Percentiles rank a stretch among this genome's conserved stretches.
Conservation (phyloP, 495 filamentous ascomycete genomes). For the Aspergillus saccharolyticus region DNA sequence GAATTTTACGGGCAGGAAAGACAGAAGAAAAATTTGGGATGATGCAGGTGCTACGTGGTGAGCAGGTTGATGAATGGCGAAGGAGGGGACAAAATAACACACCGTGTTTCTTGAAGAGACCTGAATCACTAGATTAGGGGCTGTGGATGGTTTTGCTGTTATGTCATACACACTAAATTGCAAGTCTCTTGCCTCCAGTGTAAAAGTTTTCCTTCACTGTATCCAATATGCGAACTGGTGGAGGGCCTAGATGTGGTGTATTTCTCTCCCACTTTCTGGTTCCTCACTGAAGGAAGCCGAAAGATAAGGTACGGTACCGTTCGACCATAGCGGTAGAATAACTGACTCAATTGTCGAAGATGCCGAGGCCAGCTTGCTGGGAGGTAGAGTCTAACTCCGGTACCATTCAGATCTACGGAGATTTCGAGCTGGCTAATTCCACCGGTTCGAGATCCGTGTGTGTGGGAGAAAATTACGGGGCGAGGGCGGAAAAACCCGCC, state of each 20-base stretch:
- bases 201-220: not conserved
- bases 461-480: not conserved
- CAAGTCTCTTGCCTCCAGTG: not conserved
- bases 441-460: not conserved
- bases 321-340: not conserved
- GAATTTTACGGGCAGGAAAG: not conserved
- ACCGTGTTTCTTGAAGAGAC: not conserved
- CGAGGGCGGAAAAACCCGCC: not conserved
- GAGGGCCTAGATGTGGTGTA: not conserved
- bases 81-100: not conserved
- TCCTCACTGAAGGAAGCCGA: not conserved
- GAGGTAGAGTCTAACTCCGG: not conserved
- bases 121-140: not conserved
- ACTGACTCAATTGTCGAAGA: not conserved
- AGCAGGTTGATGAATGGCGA: not conserved
- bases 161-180: not conserved
- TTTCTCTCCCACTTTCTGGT: not conserved
- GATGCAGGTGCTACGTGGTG: conserved; percentile 8
- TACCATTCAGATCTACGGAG: not conserved
- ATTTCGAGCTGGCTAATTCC: not conserved
- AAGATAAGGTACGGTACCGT: not conserved
- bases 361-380: not conserved
- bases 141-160: not conserved
- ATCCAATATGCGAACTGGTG: not conserved
- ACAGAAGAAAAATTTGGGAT: not conserved